phyloP scores from a whole-genome alignment of 306 rosid species.

The Lathyrus oleraceus region DNA sequence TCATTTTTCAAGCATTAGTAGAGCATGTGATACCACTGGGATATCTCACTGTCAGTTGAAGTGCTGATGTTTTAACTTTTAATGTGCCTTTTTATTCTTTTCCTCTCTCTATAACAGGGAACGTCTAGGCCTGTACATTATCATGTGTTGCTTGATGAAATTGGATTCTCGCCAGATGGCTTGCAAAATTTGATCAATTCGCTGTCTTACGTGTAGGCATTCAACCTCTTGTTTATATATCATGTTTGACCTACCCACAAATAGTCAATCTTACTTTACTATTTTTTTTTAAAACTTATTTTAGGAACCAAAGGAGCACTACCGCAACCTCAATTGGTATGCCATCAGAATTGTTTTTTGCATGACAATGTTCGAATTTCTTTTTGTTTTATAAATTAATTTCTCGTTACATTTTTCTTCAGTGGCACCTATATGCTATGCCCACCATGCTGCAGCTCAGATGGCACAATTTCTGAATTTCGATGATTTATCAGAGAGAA shows the following conservation, averaged over 20 bases:
- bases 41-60: conserved; percentile 23
- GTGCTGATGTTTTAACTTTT: conserved; percentile 5
- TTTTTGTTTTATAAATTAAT: background rate
- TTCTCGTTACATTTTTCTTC: conserved; percentile 29
- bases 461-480: conserved; percentile 69
- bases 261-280: conserved; percentile 1
- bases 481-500: conserved; percentile 51
- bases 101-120: conserved; percentile 55
- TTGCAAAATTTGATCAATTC: conserved; percentile 77
- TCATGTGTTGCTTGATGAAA: conserved; percentile 87
- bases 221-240: conserved; percentile 27
- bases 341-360: background rate
- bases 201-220: conserved; percentile 75
- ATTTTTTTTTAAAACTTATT: conserved; percentile 8
- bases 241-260: background rate
- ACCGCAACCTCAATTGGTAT: conserved; percentile 75
- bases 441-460: conserved; percentile 87
- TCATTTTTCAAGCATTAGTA: conserved; percentile 20
- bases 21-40: background rate
- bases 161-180: conserved; percentile 82
- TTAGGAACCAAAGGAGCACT: conserved; percentile 92
- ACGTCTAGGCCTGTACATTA: conserved; percentile 88
- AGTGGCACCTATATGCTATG: conserved; percentile 87
- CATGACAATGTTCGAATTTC: conserved; percentile 8
- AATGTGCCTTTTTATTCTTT: conserved; percentile 7